These are phyloP conservation scores for Perilla frutescens DNA, from an alignment of 257 asterid species.

Conservation along the genomic window DNA sequence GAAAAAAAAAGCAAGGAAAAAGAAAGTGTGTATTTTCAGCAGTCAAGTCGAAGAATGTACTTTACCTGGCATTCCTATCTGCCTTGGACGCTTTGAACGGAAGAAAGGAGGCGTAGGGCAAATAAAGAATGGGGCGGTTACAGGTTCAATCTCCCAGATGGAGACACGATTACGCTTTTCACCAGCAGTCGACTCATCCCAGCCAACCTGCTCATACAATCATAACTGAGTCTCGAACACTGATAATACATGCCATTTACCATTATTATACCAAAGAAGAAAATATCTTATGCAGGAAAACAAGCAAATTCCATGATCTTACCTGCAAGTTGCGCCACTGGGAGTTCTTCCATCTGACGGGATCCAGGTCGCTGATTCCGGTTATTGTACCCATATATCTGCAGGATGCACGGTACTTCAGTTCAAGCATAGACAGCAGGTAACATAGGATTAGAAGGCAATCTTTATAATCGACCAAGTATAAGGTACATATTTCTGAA, in stretches of 20 bases:
- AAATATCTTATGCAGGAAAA: background rate
- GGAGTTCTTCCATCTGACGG: constrained; percentile 89
- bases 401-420: constrained; percentile 27
- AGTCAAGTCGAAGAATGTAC: background rate
- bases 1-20: background rate
- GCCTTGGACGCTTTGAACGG: constrained; percentile 83
- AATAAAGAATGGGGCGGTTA: constrained; percentile 92
- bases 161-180: constrained; percentile 90
- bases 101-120: constrained; percentile 91
- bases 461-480: too few species aligned
- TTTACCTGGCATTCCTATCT: constrained; percentile 90
- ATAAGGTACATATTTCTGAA: too few species aligned
- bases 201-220: constrained; percentile 66
- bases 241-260: background rate
- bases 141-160: constrained; percentile 97
- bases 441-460: background rate
- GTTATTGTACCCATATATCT: constrained; percentile 98
- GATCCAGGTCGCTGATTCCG: constrained; percentile 85
- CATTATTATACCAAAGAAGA: background rate
- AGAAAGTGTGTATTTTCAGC: background rate
- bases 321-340: constrained; percentile 99
- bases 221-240: constrained; percentile 1
- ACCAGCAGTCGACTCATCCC: constrained; percentile 97
- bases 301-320: constrained; percentile 3
- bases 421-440: background rate